A percentile compares a stretch with the other conserved stretches of the same genome.
Conservation (phyloP, 805 yeast species). For the Groenewaldozyma salmanticensis region DNA sequence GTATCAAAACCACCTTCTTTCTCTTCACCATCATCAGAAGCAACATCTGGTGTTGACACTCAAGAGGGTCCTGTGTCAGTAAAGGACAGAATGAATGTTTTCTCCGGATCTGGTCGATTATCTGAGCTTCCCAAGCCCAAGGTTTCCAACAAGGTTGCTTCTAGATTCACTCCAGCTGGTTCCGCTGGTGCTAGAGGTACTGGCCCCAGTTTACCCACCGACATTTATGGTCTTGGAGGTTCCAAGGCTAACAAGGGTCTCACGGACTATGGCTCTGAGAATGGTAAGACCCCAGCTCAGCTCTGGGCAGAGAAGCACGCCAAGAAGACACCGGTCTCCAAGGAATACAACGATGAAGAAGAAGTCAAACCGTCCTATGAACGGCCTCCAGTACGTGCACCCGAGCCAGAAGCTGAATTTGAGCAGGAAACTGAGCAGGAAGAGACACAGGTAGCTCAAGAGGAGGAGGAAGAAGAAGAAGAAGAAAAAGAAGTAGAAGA, state of each 20-base stretch:
- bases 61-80: constrained; percentile 20
- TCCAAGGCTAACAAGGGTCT: constrained; percentile 11
- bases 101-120: constrained; percentile 40
- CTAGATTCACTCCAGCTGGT: constrained; percentile 25
- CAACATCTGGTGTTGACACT: constrained; percentile 10
- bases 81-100: constrained; percentile 26
- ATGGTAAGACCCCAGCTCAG: constrained; percentile 90
- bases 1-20: too few species aligned
- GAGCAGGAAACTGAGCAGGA: constrained; percentile 13
- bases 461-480: constrained; percentile 33
- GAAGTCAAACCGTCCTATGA: too few species aligned
- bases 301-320: constrained; percentile 90
- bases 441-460: constrained; percentile 8
- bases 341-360: too few species aligned
- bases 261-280: constrained; percentile 55
- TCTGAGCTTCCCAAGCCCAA: constrained; percentile 58
- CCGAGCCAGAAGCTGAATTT: constrained; percentile 16
- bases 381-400: constrained; percentile 10
- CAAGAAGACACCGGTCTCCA: constrained; percentile 24
- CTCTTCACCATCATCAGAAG: neutral
- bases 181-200: constrained; percentile 27
- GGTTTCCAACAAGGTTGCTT: constrained; percentile 24
- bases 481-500: constrained; percentile 21
- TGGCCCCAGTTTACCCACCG: constrained; percentile 25
- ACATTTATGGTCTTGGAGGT: neutral